Evolutionary conservation across 2,329 filamentous ascomycete genomes (phyloP).

Genomic region (Epichloe amarillans): DNA sequence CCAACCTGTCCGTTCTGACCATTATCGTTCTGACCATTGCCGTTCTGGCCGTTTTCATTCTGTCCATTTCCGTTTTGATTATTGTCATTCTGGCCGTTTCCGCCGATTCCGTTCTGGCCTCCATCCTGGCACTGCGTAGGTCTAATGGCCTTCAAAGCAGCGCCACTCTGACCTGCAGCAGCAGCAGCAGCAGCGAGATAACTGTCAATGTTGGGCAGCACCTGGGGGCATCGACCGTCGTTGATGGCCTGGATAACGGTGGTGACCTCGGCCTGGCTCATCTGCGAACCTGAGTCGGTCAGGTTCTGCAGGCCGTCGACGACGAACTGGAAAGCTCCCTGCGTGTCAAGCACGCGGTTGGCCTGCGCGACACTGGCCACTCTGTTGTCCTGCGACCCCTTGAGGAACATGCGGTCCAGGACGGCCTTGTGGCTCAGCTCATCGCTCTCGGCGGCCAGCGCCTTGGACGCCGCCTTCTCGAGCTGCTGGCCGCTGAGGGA

Average conservation of each 20-base stretch:
- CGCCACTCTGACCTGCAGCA: too few relatives aligned
- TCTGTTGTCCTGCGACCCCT: background rate
- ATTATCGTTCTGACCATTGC: too few relatives aligned
- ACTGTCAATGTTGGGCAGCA: background rate
- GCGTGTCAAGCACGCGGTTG: conserved; percentile 4
- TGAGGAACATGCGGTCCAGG: conserved; percentile 6
- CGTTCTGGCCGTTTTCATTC: background rate
- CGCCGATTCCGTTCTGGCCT: background rate
- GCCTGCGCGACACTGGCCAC: conserved; percentile 4
- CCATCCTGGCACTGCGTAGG: background rate
- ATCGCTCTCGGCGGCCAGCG: conserved; percentile 8
- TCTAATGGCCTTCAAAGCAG: background rate
- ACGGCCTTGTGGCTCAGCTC: conserved; percentile 9
- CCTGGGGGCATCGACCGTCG: conserved; percentile 4
- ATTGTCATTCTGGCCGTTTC: too few relatives aligned
- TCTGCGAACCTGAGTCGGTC: background rate
- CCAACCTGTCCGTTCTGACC: too few relatives aligned
- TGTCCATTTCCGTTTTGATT: too few relatives aligned
- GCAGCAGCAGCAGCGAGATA: background rate
- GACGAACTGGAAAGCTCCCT: conserved; percentile 7
- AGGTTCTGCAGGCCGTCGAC: conserved; percentile 5
- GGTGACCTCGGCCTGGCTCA: conserved; percentile 4
- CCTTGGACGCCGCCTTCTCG: background rate
- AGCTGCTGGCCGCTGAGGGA: conserved; percentile 2
- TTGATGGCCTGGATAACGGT: conserved; percentile 5